Conservation (phyloP, 495 filamentous ascomycete genomes). For the Podospora sp. region DNA sequence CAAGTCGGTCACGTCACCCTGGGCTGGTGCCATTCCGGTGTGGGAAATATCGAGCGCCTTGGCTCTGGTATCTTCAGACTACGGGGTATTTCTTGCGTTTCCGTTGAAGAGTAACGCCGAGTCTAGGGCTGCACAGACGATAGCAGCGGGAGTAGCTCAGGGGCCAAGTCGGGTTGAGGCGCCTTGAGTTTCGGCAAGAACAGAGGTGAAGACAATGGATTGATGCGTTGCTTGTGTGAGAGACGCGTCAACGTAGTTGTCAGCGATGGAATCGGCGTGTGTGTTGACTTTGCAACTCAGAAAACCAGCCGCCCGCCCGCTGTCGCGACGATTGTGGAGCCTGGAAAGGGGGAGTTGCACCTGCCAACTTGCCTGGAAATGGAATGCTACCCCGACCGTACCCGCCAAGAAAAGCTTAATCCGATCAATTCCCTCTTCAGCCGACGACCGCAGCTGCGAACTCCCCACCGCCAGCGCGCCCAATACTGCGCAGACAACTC, state of each 20-base stretch:
- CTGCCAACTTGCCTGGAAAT: conserved; percentile 1
- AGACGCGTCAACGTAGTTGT: no score
- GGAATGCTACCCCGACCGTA: background rate
- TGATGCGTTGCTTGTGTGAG: background rate
- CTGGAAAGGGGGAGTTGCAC: background rate
- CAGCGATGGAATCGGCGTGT: no score
- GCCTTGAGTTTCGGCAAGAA: background rate
- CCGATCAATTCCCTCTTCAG: conserved; percentile 7
- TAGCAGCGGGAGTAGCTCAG: background rate
- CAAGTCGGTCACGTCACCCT: background rate
- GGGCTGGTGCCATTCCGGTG: background rate
- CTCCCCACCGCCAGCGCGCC: background rate
- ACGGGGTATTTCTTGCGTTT: background rate
- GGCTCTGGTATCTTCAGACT: background rate
- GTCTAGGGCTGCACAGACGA: background rate
- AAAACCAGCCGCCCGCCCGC: no score
- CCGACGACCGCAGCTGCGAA: background rate
- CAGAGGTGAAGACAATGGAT: background rate
- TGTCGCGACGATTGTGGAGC: background rate
- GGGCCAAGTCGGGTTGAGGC: background rate
- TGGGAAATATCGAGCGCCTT: background rate
- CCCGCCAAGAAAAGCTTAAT: conserved; percentile 16
- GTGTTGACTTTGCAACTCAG: no score
- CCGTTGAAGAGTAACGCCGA: background rate
- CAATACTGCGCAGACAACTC: no score